Percentiles rank a stretch among this genome's conserved stretches.
phyloP scores from a whole-genome alignment of 2,329 filamentous ascomycete species.

The Colletotrichum cordylinicola region DNA sequence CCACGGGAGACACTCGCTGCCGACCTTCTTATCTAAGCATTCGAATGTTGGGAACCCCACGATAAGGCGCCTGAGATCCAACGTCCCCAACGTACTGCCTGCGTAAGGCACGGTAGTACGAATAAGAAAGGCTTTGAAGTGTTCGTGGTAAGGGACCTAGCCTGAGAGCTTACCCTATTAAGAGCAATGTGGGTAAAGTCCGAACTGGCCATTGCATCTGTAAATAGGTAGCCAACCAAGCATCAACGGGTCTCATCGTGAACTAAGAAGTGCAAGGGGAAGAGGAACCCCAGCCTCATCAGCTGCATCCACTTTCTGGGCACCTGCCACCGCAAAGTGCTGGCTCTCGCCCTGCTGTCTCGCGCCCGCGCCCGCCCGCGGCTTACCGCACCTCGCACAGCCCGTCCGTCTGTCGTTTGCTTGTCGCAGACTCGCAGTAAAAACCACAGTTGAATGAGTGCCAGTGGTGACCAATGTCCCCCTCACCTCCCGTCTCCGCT shows the following conservation, averaged over 20 bases:
- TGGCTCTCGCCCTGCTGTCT: not conserved
- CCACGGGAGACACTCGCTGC: not conserved
- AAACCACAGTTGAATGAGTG: not conserved
- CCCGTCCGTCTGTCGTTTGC: not conserved
- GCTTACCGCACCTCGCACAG: slow-evolving; percentile 12
- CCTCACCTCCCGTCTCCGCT: not conserved
- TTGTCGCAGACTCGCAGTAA: not conserved
- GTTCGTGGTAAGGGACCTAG: not conserved
- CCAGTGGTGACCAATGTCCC: not conserved
- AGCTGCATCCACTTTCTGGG: not conserved
- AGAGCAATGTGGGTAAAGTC: not conserved
- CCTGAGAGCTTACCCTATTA: not conserved
- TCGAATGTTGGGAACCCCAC: not conserved
- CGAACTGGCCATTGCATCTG: not conserved
- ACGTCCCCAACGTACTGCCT: not conserved
- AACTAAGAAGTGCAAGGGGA: not conserved
- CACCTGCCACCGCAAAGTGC: not conserved
- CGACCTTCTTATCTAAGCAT: not conserved
- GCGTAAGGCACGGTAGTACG: not conserved
- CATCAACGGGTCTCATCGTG: not conserved
- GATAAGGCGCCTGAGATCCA: not conserved
- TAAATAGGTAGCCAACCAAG: not conserved
- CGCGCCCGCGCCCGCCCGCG: not conserved
- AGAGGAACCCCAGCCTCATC: not conserved
- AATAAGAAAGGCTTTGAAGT: not conserved